Conservation (phyloP, 202 grass and related monocot species). For the Setaria italica region DNA sequence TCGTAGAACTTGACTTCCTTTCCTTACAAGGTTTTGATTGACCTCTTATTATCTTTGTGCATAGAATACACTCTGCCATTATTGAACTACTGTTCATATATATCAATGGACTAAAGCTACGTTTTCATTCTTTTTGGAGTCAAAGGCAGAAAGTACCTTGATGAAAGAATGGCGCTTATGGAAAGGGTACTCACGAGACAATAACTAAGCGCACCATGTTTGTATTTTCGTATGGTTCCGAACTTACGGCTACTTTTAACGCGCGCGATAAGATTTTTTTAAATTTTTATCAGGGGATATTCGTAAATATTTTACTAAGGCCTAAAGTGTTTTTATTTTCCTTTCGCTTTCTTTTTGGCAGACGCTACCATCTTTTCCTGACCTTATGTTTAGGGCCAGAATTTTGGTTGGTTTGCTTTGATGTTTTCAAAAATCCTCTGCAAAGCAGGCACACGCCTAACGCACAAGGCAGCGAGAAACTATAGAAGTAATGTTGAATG, state of each 20-base stretch:
- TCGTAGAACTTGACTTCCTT: not conserved
- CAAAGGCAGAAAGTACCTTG: conserved; percentile 13
- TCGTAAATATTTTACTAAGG: not conserved
- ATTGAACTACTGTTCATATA: not conserved
- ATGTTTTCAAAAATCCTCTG: not conserved
- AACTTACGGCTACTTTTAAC: not conserved
- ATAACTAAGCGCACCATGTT: not conserved
- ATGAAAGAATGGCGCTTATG: conserved; percentile 30
- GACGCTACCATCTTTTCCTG: not conserved
- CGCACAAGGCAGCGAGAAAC: not conserved
- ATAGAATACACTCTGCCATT: not conserved
- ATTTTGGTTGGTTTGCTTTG: not conserved
- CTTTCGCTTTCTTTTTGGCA: not conserved
- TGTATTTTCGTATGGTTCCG: not conserved
- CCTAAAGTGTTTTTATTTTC: not conserved
- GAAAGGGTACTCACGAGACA: conserved; percentile 43
- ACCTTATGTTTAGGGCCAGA: not conserved
- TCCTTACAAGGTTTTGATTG: not conserved
- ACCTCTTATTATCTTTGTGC: not conserved
- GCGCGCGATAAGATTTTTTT: not conserved
- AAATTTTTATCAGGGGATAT: no score
- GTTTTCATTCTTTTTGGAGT: conserved; percentile 5
- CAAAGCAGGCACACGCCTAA: not conserved
- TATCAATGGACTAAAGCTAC: not conserved
- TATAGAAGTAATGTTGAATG: not conserved